Percentiles rank a stretch among this genome's conserved stretches.
Evolutionary conservation across 768 basidiomycete genomes (phyloP).

Genomic region (Russula sp.): DNA sequence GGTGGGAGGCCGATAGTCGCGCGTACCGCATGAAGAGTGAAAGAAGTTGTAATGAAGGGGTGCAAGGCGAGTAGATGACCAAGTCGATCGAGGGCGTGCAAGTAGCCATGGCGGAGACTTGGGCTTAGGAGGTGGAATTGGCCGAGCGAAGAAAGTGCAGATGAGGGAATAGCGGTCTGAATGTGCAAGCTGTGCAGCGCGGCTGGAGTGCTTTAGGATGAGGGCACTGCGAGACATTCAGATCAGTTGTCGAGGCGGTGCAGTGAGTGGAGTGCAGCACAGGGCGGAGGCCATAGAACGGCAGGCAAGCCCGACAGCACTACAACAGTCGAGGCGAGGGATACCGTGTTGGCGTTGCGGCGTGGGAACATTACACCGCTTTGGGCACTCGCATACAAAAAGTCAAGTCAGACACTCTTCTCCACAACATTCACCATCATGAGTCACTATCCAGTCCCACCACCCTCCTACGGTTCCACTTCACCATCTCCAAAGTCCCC

Average conservation of each 20-base stretch:
- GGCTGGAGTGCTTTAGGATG: constrained; percentile 7
- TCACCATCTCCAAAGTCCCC: constrained; percentile 34
- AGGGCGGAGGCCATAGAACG: no score
- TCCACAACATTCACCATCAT: constrained; percentile 21
- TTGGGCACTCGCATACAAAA: not conserved
- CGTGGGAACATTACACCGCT: constrained; percentile 6
- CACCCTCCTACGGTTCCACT: constrained; percentile 48
- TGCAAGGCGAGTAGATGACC: not conserved
- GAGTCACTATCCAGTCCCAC: constrained; percentile 46
- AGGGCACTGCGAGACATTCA: constrained; percentile 7
- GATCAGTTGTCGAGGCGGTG: no score
- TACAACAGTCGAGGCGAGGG: no score
- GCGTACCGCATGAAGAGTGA: not conserved
- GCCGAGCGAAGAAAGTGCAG: constrained; percentile 22
- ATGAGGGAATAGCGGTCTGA: constrained; percentile 25
- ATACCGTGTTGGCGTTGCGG: no score
- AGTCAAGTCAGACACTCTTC: no score
- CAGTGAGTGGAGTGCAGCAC: no score
- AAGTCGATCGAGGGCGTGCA: no score
- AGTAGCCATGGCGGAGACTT: no score
- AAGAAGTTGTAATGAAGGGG: constrained; percentile 1
- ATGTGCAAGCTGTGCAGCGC: constrained; percentile 9
- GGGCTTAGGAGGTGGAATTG: not conserved
- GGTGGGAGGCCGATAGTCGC: not conserved
- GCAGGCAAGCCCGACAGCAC: no score